phyloP scores from a whole-genome alignment of 2,329 filamentous ascomycete genomes.

The Colletotrichum ledebouriae region DNA sequence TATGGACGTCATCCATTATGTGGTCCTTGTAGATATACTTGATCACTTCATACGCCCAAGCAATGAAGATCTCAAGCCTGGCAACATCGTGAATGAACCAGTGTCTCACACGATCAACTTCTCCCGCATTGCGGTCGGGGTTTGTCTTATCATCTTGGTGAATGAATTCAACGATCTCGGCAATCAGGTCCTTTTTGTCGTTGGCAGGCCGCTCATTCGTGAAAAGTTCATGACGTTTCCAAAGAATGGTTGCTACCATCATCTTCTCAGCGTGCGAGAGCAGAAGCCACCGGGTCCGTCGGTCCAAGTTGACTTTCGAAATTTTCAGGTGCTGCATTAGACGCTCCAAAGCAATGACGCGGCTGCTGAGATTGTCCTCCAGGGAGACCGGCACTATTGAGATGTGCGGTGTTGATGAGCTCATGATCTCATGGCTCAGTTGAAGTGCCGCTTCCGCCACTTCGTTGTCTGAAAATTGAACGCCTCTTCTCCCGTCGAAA shows the following conservation, averaged over 20 bases:
- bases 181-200: slow-evolving; percentile 77
- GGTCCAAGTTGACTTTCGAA: slow-evolving; percentile 75
- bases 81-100: slow-evolving; percentile 87
- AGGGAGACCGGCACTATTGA: slow-evolving; percentile 80
- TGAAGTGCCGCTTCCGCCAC: slow-evolving; percentile 81
- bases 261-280: slow-evolving; percentile 94
- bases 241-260: slow-evolving; percentile 82
- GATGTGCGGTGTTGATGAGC: slow-evolving; percentile 81
- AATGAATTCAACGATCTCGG: slow-evolving; percentile 81
- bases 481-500: slow-evolving; percentile 77
- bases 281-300: slow-evolving; percentile 80
- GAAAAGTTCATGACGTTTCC: slow-evolving; percentile 83
- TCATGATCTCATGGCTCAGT: slow-evolving; percentile 85
- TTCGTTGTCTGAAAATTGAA: slow-evolving; percentile 77
- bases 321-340: slow-evolving; percentile 79
- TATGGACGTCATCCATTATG: slow-evolving; percentile 65
- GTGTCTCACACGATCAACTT: slow-evolving; percentile 83
- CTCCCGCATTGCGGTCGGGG: slow-evolving; percentile 72
- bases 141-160: slow-evolving; percentile 81
- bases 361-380: slow-evolving; percentile 82
- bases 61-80: slow-evolving; percentile 79
- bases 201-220: slow-evolving; percentile 70
- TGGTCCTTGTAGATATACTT: slow-evolving; percentile 77
- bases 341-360: slow-evolving; percentile 80
- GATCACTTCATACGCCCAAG: slow-evolving; percentile 83